Percentiles rank a stretch among this genome's conserved stretches.
Evolutionary conservation across 2,329 filamentous ascomycete genomes (phyloP).

Genomic region (Chaetoscypha palmicola): DNA sequence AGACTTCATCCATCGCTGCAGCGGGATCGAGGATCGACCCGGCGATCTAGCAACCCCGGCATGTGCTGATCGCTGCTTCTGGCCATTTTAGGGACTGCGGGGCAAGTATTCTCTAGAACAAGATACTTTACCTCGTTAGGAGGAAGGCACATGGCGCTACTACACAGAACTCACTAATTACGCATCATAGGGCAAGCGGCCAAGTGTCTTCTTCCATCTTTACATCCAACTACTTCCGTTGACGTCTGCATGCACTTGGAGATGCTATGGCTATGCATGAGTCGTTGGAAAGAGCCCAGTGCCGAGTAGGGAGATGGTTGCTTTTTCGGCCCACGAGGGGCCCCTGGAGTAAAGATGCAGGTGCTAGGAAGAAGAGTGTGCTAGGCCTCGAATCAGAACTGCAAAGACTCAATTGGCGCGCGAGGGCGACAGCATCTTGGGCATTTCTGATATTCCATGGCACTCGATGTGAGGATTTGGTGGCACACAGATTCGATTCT

Average conservation of each 20-base stretch:
- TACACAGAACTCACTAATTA: not conserved
- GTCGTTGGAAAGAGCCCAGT: constrained; percentile 7
- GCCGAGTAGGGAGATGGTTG: constrained; percentile 5
- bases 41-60: constrained; percentile 5
- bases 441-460: constrained; percentile 2
- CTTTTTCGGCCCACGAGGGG: not conserved
- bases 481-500: constrained; percentile 3
- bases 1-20: not conserved
- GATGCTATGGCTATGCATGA: constrained; percentile 3
- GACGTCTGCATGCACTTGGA: not conserved
- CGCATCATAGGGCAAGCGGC: not conserved
- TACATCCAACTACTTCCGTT: not conserved
- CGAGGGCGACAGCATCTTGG: not conserved
- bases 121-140: constrained; percentile 6
- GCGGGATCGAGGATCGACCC: constrained; percentile 9
- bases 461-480: not conserved
- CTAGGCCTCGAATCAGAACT: constrained; percentile 2
- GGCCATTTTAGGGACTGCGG: constrained; percentile 3
- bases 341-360: constrained; percentile 1
- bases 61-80: constrained; percentile 2
- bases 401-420: not conserved
- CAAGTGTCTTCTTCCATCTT: not conserved
- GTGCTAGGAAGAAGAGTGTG: not conserved
- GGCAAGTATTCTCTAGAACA: constrained; percentile 5
- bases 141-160: constrained; percentile 3